Base-by-base conservation (phyloP, 805 yeast genomes). In the Metschnikowia orientalis region DNA sequence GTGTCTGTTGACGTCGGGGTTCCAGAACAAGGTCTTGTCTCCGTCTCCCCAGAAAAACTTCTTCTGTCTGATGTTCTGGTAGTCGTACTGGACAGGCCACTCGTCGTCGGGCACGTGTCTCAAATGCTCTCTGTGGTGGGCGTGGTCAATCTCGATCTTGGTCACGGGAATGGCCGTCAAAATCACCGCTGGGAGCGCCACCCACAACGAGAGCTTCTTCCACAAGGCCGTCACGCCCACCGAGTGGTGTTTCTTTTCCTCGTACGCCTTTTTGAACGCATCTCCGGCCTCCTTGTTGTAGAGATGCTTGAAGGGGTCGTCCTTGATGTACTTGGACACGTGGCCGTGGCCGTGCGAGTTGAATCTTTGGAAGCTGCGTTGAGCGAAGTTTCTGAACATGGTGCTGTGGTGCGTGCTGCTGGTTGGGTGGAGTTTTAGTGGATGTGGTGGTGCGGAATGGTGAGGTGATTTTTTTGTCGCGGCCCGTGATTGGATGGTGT, bases 21-120 rank as follows among this genome's bases (percentile, higher is more conserved):
- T 87, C 98, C 98, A 92, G 83, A 92, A 92, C 59, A 82, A 69
- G 44, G 97, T 87, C 77, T 85, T 80, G 74, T 89, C 95, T 61
- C 98, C 97, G 59, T 92, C 90, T 59, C 98, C 98, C 97, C 97
- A 92, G 81, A 88, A 90, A 77, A 77, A 90, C 59, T 83, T 80
- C 63, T 78, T 81, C 58, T 62, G 59, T 78, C 97, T 86, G 52
- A 88, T 63, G 75, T 92, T 92, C 74, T 82, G 89, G 78, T 77
- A 92, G 53, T 80, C 89, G 71, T 85, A 85, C 66, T 83, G 92
- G 42, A 62, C 68, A 56, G 97, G 97, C 88, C 95, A 85, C 59
- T 89, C 95, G 51, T 81, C 90, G 60, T 89, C 97, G 20, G 87
- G 61, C 38, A 86, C 68, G 54, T 79, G 81, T 48, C 60, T 67